Evolutionary conservation across 2,329 filamentous ascomycete genomes (phyloP), one percentile per base, ranked within the genome.

Genomic region (Parastagonospora avenae): DNA sequence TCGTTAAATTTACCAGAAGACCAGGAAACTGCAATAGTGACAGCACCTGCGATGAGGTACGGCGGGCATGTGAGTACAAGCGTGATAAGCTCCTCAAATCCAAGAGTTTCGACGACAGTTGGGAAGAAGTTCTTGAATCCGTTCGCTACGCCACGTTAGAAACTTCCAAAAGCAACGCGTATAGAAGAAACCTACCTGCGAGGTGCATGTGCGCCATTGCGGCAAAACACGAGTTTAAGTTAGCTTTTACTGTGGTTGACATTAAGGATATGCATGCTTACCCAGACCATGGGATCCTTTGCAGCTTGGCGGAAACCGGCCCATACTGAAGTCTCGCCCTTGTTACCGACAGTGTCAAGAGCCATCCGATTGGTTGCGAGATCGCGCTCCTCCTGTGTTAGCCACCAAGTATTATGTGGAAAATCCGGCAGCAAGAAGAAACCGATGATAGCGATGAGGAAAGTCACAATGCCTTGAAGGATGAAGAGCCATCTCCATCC

Each of bases 251-350:
- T 24, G 19, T 24, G 19, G 19, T 5, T 24, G 19, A 5, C 19
- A 24, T 24, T 24, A 5, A 24, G 3, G 19, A 24, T 24, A 5
- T 3, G 19, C 19, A 24, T 24, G 19, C 19, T 24, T 24, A 74
- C 61, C 76, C 74, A 62, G 67, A 75, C 48, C 55, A 81, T 77
- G 56, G 77, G 79, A 52, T 85, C 82, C 15, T 65, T 68, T 51
- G 74, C 74, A 0, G 82, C 81, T 49, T 82, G 76, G 52, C 77
- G 77, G 39, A 84, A 74, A 2, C 82, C 81, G 4, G 75, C 73
- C 74, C 71, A 78, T 3, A 76, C 74, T 4, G 73, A 79, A 4
- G 73, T 76, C 35, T 76, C 75, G 32, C 74, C 73, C 28, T 76
- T 66, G 50, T 79, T 77, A 12, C 77, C 77, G 8, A 82, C 74